Evolutionary conservation across 306 rosid genomes (phyloP).

Genomic region (Echinosophora koreensis): DNA sequence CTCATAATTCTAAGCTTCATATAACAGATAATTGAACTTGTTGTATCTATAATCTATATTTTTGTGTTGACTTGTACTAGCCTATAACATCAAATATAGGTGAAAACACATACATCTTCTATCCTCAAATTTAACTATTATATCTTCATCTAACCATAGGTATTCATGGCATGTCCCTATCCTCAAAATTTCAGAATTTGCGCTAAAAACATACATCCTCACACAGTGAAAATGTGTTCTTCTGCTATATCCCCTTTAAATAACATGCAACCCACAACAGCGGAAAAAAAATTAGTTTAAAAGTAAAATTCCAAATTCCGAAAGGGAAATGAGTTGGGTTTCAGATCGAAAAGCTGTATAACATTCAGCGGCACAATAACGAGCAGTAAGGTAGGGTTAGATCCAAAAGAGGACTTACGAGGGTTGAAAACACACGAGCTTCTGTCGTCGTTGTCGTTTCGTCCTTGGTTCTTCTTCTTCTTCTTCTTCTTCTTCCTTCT

Average conservation of each 20-base stretch:
- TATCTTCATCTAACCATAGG: neutral
- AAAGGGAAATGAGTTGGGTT: neutral
- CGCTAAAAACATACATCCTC: neutral
- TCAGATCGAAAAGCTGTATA: neutral
- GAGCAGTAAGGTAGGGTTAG: neutral
- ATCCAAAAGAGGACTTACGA: constrained; percentile 30
- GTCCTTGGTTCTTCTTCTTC: neutral
- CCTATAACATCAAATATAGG: neutral
- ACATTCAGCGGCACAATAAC: neutral
- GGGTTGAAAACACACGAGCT: constrained; percentile 3
- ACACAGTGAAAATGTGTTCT: neutral
- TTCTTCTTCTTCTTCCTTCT: neutral
- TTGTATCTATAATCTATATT: neutral
- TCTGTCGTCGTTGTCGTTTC: neutral
- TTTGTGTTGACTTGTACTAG: neutral
- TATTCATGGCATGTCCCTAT: neutral
- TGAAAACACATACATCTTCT: too few species aligned
- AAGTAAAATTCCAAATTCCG: neutral
- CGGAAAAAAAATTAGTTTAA: too few species aligned
- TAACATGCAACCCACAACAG: too few species aligned
- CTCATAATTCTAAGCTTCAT: neutral
- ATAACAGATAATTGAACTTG: neutral
- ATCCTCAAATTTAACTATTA: too few species aligned
- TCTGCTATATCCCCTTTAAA: too few species aligned
- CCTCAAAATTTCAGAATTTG: neutral